These are phyloP conservation scores for Kwoniella mangroviensis DNA, from an alignment of 768 basidiomycete species.

Conservation along the genomic window DNA sequence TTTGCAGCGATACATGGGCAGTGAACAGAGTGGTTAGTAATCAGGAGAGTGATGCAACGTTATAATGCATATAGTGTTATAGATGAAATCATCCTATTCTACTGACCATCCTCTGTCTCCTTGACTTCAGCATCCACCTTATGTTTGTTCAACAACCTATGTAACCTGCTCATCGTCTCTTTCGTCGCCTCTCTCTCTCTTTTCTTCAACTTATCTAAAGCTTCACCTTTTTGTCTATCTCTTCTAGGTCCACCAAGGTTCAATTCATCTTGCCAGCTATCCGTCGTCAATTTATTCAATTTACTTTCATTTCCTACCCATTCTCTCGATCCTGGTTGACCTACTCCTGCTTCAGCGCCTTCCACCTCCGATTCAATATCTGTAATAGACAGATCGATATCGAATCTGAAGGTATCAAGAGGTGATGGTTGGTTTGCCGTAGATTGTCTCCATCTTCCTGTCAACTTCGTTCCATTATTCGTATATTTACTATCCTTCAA, in stretches of 20 bases:
- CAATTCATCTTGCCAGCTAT: neutral
- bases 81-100: neutral
- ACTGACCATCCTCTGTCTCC: neutral
- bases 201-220: conserved; percentile 6
- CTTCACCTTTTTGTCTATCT: conserved; percentile 16
- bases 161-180: conserved; percentile 8
- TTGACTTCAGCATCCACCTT: neutral
- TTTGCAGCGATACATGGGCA: too few species aligned
- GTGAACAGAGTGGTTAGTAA: too few species aligned
- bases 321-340: conserved; percentile 15
- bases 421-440: conserved; percentile 16
- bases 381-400: conserved; percentile 17
- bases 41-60: neutral
- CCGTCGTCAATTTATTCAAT: neutral
- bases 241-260: conserved; percentile 14
- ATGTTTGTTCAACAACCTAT: neutral
- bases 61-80: neutral
- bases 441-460: conserved; percentile 18
- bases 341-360: too few species aligned
- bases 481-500: conserved; percentile 5
- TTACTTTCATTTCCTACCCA: conserved; percentile 27
- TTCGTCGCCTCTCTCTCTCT: neutral
- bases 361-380: neutral
- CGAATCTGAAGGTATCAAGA: conserved; percentile 28
- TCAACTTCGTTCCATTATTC: neutral